A percentile compares a stretch with the other conserved stretches of the same genome.
These are phyloP conservation scores for Alternaria incomplexa DNA, from an alignment of 2,329 filamentous ascomycete genomes.

Conservation along the genomic window DNA sequence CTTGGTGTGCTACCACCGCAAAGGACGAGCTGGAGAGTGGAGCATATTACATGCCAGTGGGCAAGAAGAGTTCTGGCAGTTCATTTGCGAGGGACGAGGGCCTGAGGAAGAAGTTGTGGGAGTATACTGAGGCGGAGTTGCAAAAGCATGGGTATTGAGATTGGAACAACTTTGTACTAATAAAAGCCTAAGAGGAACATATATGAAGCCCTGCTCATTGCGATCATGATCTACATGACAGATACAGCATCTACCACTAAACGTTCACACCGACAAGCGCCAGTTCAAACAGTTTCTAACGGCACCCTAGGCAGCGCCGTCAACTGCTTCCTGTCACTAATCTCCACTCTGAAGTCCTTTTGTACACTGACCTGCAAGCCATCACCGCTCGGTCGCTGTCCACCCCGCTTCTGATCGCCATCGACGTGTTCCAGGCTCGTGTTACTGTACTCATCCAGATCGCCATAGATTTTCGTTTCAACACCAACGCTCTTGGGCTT, in stretches of 20 bases:
- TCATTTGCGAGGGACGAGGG: conserved; percentile 35
- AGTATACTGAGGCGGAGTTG: conserved; percentile 47
- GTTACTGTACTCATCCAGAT: conserved; percentile 1
- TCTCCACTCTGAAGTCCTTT: conserved; percentile 4
- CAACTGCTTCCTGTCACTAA: neutral
- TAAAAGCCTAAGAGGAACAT: neutral
- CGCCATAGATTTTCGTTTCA: conserved; percentile 7
- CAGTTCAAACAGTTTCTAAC: neutral
- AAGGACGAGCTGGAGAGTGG: conserved; percentile 50
- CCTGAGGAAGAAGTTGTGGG: conserved; percentile 46
- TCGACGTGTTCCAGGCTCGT: neutral
- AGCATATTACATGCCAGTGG: conserved; percentile 51
- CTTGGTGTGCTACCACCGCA: conserved; percentile 49
- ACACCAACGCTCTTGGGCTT: neutral
- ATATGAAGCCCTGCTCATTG: neutral
- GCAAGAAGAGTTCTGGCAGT: conserved; percentile 29
- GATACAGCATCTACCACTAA: neutral
- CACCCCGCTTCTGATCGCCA: neutral
- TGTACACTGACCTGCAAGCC: conserved; percentile 5
- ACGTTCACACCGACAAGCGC: neutral
- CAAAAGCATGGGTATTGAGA: conserved; percentile 38
- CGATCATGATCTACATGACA: neutral
- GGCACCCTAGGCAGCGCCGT: neutral
- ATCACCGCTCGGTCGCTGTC: neutral
- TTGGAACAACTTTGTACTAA: neutral